Percentiles rank a stretch among this genome's conserved stretches.
These are phyloP conservation scores for Claviceps arundinis DNA, from an alignment of 2,329 filamentous ascomycete species.

Conservation along the genomic window DNA sequence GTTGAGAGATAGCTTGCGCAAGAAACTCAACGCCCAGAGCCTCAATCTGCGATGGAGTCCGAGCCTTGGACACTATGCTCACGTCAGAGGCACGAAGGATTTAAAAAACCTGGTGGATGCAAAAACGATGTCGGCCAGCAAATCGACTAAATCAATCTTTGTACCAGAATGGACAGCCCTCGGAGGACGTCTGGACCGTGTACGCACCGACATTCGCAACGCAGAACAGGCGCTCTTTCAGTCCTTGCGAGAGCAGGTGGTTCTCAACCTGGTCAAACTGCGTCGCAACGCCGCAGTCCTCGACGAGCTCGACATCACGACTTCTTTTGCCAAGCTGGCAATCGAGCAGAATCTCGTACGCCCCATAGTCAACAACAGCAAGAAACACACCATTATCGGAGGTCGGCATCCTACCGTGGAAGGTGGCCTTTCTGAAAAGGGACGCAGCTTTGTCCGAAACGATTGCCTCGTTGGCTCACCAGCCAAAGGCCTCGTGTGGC, in stretches of 20 bases:
- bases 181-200: slow-evolving; percentile 66
- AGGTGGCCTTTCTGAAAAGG: slow-evolving; percentile 63
- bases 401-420: slow-evolving; percentile 91
- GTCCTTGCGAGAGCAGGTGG: slow-evolving; percentile 59
- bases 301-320: slow-evolving; percentile 83
- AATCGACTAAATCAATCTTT: slow-evolving; percentile 75
- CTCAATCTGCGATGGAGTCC: slow-evolving; percentile 79
- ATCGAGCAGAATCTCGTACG: slow-evolving; percentile 59
- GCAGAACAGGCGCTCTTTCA: slow-evolving; percentile 78
- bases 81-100: slow-evolving; percentile 68
- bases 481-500: slow-evolving; percentile 50
- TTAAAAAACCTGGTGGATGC: slow-evolving; percentile 24
- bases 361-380: slow-evolving; percentile 54
- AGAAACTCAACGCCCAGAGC: slow-evolving; percentile 45
- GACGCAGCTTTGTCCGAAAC: slow-evolving; percentile 71
- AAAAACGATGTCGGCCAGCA: slow-evolving; percentile 56
- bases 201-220: slow-evolving; percentile 60
- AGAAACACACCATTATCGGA: slow-evolving; percentile 62
- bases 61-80: slow-evolving; percentile 76
- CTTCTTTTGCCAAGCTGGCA: slow-evolving; percentile 72
- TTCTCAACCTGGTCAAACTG: slow-evolving; percentile 71
- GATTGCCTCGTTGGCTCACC: slow-evolving; percentile 67
- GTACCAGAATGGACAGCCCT: slow-evolving; percentile 72
- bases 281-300: slow-evolving; percentile 82
- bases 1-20: slow-evolving; percentile 49